These are phyloP conservation scores for Coffea humblotiana DNA, from an alignment of 305 asterid species.

Conservation along the genomic window DNA sequence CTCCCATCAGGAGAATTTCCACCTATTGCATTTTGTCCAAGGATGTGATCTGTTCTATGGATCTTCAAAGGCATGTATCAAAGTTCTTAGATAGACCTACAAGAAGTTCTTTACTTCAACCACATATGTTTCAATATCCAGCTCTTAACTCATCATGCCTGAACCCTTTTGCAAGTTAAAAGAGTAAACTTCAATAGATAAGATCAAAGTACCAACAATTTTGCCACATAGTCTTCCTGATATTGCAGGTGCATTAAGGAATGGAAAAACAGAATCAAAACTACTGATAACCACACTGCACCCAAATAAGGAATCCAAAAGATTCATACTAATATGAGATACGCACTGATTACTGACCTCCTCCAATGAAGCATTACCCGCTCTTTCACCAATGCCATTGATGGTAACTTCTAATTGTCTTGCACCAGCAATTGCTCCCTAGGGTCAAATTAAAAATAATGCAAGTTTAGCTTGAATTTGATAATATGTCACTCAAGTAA, in stretches of 20 bases:
- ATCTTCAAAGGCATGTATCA: no score
- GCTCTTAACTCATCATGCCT: not conserved
- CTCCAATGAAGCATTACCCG: constrained; percentile 97
- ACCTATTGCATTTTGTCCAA: not conserved
- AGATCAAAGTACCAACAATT: not conserved
- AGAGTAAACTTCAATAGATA: not conserved
- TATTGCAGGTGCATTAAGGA: not conserved
- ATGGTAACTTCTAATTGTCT: constrained; percentile 95
- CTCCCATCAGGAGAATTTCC: not conserved
- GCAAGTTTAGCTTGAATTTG: constrained; percentile 12
- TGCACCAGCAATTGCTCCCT: constrained; percentile 97
- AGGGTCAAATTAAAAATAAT: constrained; percentile 25
- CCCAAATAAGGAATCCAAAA: not conserved
- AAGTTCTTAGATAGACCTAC: no score
- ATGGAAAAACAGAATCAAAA: not conserved
- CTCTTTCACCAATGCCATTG: constrained; percentile 98
- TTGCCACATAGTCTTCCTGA: not conserved
- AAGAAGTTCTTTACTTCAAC: not conserved
- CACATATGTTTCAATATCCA: not conserved
- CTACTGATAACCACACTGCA: not conserved
- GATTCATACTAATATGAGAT: not conserved
- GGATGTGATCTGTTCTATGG: no score
- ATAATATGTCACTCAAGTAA: constrained; percentile 18
- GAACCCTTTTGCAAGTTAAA: not conserved
- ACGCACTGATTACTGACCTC: constrained; percentile 50